Evolutionary conservation across 1,284 basidiomycete genomes (phyloP), one percentile per base, ranked within the genome.

Genomic region (Chondrostereum purpureum): DNA sequence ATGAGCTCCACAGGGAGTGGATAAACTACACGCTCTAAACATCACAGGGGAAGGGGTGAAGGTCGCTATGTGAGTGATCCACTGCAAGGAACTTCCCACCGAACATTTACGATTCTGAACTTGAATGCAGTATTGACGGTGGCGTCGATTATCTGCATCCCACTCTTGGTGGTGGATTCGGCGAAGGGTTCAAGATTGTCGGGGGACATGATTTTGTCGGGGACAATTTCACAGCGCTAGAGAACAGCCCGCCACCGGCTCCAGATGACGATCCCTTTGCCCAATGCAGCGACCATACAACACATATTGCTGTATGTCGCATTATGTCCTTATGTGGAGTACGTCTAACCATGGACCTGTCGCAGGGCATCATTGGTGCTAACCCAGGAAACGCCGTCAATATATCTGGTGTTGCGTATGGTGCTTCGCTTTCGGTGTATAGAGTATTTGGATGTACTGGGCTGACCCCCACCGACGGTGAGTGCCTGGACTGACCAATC

Each of bases 121-220:
- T n/a, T n/a, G n/a, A n/a, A n/a, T 23, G 13, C 36, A 47, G 46
- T 13, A 42, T 47, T 12, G 44, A 49, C 19, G 33, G 63, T 8
- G 71, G 72, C 40, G 64, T 75, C 45, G 76, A 79, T 55, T 79
- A 75, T 58, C 73, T 67, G 1, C 69, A 76, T 49, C 71, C 73
- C 5, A 62, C 64, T 14, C 69, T 82, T 22, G 79, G 72, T n/a
- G 73, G 72, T 1, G 73, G 68, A 39, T 72, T 77, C 44, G 76
- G 75, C 3, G 61, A 72, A 2, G 77, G 77, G 14, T 69, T 73
- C 59, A 83, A 83, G 58, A 65, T 83, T 47, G 67, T 72, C 38
- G 68, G 68, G 20, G 72, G 72, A 0, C 65, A 62, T 45, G 72
- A 73, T 51, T 69, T 75, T 38, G 72, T 73, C 17, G 67, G 67